Evolutionary conservation across 129 eudicot species (phyloP).

Genomic region (Smallanthus sonchifolius): DNA sequence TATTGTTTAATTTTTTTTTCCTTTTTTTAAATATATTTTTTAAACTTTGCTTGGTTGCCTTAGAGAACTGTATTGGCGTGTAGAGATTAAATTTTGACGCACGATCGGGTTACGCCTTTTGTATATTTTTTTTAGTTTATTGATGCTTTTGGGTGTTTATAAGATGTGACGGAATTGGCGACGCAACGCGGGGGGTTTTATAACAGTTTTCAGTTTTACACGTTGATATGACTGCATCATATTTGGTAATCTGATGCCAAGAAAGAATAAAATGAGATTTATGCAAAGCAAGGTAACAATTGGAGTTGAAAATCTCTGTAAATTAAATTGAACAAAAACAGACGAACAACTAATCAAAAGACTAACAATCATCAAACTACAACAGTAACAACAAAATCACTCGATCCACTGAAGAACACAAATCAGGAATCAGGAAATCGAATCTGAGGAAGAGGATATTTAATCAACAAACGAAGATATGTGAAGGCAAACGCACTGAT

Average conservation of each 20-base stretch:
- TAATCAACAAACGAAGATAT: conserved; percentile 51
- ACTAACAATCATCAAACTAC: not conserved
- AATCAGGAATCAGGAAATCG: not conserved
- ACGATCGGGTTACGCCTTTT: no score
- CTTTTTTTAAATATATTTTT: no score
- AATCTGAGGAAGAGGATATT: not conserved
- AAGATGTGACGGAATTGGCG: no score
- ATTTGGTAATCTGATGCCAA: not conserved
- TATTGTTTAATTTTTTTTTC: no score
- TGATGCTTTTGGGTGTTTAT: no score
- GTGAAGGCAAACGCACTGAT: conserved; percentile 61
- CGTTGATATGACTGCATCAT: no score
- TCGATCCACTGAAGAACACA: not conserved
- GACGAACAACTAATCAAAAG: not conserved
- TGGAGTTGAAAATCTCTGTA: not conserved
- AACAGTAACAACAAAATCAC: not conserved
- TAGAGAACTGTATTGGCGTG: no score
- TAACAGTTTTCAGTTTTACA: no score
- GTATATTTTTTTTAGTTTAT: no score
- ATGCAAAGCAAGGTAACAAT: not conserved
- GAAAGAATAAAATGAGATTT: not conserved
- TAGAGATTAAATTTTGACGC: no score
- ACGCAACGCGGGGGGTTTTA: no score
- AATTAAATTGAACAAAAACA: not conserved
- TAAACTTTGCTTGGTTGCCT: no score